Percentiles rank a stretch among this genome's conserved stretches.
Conservation (phyloP, 1,284 basidiomycete genomes). For the Ceratobasidium sp. region DNA sequence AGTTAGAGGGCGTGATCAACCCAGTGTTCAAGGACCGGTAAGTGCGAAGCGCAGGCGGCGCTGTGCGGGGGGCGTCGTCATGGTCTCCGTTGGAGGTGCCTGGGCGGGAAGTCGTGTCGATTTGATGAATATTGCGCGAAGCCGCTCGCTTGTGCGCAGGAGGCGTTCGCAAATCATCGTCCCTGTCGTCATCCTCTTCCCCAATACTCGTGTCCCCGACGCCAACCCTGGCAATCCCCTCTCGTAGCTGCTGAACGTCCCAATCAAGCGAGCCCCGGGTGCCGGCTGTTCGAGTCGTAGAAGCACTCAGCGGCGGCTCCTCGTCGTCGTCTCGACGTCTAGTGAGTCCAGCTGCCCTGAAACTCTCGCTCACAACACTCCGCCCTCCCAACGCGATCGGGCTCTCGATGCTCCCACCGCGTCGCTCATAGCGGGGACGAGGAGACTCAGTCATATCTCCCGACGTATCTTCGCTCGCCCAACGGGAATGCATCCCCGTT, state of each 20-base stretch:
- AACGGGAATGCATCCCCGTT: conserved; percentile 32
- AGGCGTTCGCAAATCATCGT: conserved; percentile 43
- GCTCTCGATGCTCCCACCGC: conserved; percentile 71
- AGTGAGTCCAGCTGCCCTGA: conserved; percentile 72
- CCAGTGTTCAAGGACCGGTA: conserved; percentile 47
- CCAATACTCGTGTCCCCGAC: conserved; percentile 39
- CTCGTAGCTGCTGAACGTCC: conserved; percentile 44
- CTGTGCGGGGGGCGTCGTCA: conserved; percentile 49
- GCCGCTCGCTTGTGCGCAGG: conserved; percentile 20
- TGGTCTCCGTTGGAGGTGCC: conserved; percentile 15
- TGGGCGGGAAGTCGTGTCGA: conserved; percentile 27
- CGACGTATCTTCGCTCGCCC: conserved; percentile 36
- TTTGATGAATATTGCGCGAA: conserved; percentile 17
- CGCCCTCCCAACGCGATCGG: conserved; percentile 57
- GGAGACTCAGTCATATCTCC: conserved; percentile 9
- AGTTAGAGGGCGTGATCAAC: conserved; percentile 25
- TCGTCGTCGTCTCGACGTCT: conserved; percentile 49
- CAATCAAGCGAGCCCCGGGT: conserved; percentile 45
- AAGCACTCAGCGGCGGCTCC: conserved; percentile 1
- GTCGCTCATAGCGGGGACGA: conserved; percentile 55
- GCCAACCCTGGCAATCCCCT: conserved; percentile 41
- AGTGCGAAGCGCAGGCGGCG: conserved; percentile 51
- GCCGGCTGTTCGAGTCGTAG: conserved; percentile 4
- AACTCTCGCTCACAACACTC: conserved; percentile 69
- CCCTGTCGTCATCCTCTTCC: conserved; percentile 52